Percentiles rank a stretch among this genome's conserved stretches.
These are phyloP conservation scores for Pyrenopolyporus hunteri DNA, from an alignment of 495 filamentous ascomycete genomes.

Conservation along the genomic window DNA sequence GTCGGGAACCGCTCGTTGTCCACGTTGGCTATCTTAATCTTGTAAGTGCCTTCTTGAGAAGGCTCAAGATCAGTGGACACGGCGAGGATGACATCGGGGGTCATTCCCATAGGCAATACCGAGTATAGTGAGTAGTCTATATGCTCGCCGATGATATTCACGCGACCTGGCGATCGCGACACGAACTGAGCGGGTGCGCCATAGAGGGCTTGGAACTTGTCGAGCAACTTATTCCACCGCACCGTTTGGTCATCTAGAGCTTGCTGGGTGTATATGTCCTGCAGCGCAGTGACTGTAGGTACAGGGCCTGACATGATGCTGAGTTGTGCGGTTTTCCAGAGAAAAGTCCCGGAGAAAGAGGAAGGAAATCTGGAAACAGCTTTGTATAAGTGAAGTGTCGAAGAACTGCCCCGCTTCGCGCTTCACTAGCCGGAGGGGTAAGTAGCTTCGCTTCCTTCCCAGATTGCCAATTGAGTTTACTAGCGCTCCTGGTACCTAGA, in stretches of 20 bases:
- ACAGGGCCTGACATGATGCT: slow-evolving; percentile 62
- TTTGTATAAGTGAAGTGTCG: slow-evolving; percentile 1
- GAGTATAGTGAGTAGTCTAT: slow-evolving; percentile 98
- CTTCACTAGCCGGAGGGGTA: slow-evolving; percentile 1
- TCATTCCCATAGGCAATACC: slow-evolving; percentile 93
- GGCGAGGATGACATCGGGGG: slow-evolving; percentile 86
- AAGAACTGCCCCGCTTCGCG: slow-evolving; percentile 30
- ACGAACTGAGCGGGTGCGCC: slow-evolving; percentile 77
- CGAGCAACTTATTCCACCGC: slow-evolving; percentile 75
- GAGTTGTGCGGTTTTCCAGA: not conserved
- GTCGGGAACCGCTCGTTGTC: slow-evolving; percentile 75
- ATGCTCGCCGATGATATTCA: slow-evolving; percentile 99
- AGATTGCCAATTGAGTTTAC: slow-evolving; percentile 4
- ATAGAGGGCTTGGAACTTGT: slow-evolving; percentile 75
- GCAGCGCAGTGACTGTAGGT: slow-evolving; percentile 63
- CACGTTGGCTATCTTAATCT: slow-evolving; percentile 74
- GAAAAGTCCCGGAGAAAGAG: not conserved
- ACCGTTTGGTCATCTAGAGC: slow-evolving; percentile 59
- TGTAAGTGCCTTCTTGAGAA: slow-evolving; percentile 44
- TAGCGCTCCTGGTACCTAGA: too few relatives aligned
- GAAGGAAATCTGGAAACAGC: slow-evolving; percentile 6
- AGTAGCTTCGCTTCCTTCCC: not conserved
- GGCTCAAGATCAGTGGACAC: slow-evolving; percentile 65
- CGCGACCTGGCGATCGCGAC: slow-evolving; percentile 86
- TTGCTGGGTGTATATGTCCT: slow-evolving; percentile 72